phyloP scores from a whole-genome alignment of 2,329 filamentous ascomycete genomes.

The Fusarium buharicum region DNA sequence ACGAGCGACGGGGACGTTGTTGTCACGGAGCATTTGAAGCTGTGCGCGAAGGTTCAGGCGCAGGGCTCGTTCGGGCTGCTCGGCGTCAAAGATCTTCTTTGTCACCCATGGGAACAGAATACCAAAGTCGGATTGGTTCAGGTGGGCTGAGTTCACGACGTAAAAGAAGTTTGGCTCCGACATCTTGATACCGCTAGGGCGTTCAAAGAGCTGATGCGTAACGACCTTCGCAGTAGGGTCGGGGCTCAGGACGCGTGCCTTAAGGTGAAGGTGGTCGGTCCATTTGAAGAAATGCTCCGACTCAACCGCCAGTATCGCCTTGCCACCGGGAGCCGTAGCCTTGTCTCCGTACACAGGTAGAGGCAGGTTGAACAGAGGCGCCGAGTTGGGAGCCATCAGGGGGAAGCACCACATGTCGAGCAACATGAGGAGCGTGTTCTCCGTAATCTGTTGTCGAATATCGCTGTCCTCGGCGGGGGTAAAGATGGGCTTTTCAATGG shows the following conservation, averaged over 20 bases:
- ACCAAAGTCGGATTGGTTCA: slow-evolving; percentile 86
- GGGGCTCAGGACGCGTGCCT: slow-evolving; percentile 72
- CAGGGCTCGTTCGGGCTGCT: slow-evolving; percentile 67
- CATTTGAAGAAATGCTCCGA: slow-evolving; percentile 84
- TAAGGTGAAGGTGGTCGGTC: slow-evolving; percentile 75
- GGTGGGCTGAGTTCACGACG: slow-evolving; percentile 76
- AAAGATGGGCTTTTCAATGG: slow-evolving; percentile 69
- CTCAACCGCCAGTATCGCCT: slow-evolving; percentile 74
- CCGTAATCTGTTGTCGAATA: slow-evolving; percentile 73
- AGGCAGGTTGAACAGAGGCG: slow-evolving; percentile 75
- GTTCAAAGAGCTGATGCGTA: slow-evolving; percentile 54
- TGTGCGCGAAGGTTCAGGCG: slow-evolving; percentile 68
- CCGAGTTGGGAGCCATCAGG: slow-evolving; percentile 69
- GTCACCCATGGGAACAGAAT: slow-evolving; percentile 80
- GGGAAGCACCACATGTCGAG: slow-evolving; percentile 87
- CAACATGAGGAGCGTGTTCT: slow-evolving; percentile 72
- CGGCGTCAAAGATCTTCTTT: slow-evolving; percentile 65
- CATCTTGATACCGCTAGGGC: slow-evolving; percentile 56
- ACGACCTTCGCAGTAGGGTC: slow-evolving; percentile 59
- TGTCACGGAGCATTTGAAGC: slow-evolving; percentile 65
- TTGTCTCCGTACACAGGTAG: slow-evolving; percentile 72
- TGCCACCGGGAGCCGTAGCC: slow-evolving; percentile 62
- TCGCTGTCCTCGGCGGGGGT: slow-evolving; percentile 64
- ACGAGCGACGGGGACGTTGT: slow-evolving; percentile 59
- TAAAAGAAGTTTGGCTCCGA: slow-evolving; percentile 77